Percentiles rank a stretch among this genome's conserved stretches.
phyloP scores from a whole-genome alignment of 495 filamentous ascomycete genomes.

The Aspergillus nanangensis region DNA sequence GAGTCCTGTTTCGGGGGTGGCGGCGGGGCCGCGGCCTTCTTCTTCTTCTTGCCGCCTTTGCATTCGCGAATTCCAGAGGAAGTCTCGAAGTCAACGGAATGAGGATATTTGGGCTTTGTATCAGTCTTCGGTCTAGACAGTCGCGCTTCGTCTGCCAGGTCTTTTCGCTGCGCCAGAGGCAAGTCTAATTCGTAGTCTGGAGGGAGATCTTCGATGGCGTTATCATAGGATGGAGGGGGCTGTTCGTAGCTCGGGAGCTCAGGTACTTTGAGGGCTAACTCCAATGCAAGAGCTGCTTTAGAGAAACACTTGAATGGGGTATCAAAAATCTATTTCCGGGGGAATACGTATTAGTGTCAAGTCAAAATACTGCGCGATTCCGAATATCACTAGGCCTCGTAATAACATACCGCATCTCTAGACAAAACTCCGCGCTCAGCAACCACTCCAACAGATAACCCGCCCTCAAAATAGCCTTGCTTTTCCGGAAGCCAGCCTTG shows the following conservation, averaged over 20 bases:
- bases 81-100: constrained; percentile 50
- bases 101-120: constrained; percentile 29
- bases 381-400: too few species aligned
- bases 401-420: too few species aligned
- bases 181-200: constrained; percentile 34
- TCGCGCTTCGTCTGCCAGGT: constrained; percentile 9
- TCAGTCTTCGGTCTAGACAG: constrained; percentile 26
- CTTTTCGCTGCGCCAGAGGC: constrained; percentile 28
- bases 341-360: too few species aligned
- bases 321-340: background rate
- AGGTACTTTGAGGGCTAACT: constrained; percentile 13
- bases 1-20: constrained; percentile 13
- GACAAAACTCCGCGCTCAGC: too few species aligned
- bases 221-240: constrained; percentile 41
- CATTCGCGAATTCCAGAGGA: constrained; percentile 45
- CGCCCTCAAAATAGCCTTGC: too few species aligned
- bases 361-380: too few species aligned
- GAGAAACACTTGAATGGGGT: background rate
- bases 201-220: constrained; percentile 37
- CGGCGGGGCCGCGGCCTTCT: constrained; percentile 22
- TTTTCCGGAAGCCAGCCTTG: too few species aligned
- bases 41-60: constrained; percentile 40
- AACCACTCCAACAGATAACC: too few species aligned
- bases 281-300: constrained; percentile 8
- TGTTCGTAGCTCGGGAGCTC: constrained; percentile 17